Evolutionary conservation across 768 basidiomycete species (phyloP).

Genomic region (Agrocybe pediades): DNA sequence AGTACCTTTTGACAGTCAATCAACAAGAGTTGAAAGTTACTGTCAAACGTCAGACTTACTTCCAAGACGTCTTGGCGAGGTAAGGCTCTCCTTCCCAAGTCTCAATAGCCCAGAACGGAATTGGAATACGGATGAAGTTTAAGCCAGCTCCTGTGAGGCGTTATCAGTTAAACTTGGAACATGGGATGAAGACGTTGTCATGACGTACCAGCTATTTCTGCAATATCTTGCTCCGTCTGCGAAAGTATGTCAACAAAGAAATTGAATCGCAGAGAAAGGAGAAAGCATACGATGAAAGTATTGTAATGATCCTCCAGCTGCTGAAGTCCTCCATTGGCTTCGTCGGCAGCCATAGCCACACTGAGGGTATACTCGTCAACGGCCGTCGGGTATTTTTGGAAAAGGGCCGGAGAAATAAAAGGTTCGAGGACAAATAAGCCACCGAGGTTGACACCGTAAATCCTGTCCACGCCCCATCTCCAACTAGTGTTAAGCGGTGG

Average conservation of each 20-base stretch:
- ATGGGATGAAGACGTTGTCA: not conserved
- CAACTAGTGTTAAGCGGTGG: conserved; percentile 72
- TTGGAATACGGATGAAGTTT: conserved; percentile 81
- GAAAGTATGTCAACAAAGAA: not conserved
- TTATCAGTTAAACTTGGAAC: not conserved
- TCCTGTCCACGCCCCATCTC: conserved; percentile 60
- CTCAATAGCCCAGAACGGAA: conserved; percentile 88
- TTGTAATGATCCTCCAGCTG: conserved; percentile 76
- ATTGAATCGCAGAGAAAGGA: not conserved
- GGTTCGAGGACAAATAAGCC: conserved; percentile 78
- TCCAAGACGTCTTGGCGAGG: conserved; percentile 74
- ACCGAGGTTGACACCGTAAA: conserved; percentile 69
- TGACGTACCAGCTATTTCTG: conserved; percentile 66
- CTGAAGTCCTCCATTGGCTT: conserved; percentile 52
- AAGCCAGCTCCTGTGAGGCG: conserved; percentile 59
- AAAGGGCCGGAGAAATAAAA: conserved; percentile 67
- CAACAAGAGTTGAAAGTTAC: not conserved
- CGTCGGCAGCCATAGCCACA: conserved; percentile 64
- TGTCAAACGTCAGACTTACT: conserved; percentile 34
- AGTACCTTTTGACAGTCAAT: conserved; percentile 49
- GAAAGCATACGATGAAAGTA: conserved; percentile 70
- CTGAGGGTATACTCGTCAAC: conserved; percentile 73
- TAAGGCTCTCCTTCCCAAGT: conserved; percentile 77
- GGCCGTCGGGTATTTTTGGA: conserved; percentile 55
- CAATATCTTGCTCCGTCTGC: conserved; percentile 86